Evolutionary conservation across 768 basidiomycete species (phyloP), one percentile per base, ranked within the genome.

Genomic region (Strobilomyces confusus): DNA sequence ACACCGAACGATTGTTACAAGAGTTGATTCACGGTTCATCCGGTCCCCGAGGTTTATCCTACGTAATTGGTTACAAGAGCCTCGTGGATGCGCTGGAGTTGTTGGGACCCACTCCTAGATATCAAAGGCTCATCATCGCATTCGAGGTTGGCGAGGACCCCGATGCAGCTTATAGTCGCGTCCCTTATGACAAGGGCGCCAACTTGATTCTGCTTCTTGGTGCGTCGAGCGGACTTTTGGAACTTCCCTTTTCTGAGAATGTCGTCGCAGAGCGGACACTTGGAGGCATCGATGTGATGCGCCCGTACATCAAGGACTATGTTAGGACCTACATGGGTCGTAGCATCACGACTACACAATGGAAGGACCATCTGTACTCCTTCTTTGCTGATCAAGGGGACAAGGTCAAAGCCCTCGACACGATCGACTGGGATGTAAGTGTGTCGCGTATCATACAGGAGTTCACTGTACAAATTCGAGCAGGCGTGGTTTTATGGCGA

Each of bases 151-250:
- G 87, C 4, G 81, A 92, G 68, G 83, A 88, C 62, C 82, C 88
- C 9, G 89, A 93, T 65, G 88, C 89, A 41, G 86, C 88, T 8
- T 92, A 87, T 69, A 77, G 74, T 49, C 66, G 76, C 47, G 76
- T 95, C 42, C 88, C 94, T 1, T 95, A 95, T 60, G 88, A 89
- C 67, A 90, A 95, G 70, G 95, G 95, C 23, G 80, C 87, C 3
- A 95, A 93, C 66, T 83, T 98, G 61, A 74, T 98, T 17, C 78
- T 95, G n/a, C 79, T 91, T 66, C 78, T 98, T 17, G 94, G 89
- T 89, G 19, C 2, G 49, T 36, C 11, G 2, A 38, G 14, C 2
- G 22, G 32, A 9, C 9, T 14, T 5, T 26, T 15, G 4, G 38
- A n/a, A 12, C 3, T 20, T 1, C 3, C 4, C 11, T 7, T 7